These are phyloP conservation scores for Russula griseocarnosa DNA, from an alignment of 768 basidiomycete genomes.

Conservation along the genomic window DNA sequence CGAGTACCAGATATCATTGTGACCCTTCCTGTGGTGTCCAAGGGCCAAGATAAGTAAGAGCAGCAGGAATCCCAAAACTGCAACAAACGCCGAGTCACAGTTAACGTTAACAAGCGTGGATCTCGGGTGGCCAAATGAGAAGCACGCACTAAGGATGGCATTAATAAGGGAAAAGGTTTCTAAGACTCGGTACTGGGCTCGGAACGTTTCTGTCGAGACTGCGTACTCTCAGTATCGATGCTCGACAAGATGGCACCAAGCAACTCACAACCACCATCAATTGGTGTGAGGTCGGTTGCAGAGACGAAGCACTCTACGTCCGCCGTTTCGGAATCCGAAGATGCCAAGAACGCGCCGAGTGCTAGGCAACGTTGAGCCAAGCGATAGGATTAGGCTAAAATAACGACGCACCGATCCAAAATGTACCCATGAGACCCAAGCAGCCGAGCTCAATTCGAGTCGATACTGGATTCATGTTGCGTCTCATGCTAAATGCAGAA, in stretches of 20 bases:
- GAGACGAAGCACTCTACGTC: slow-evolving; percentile 80
- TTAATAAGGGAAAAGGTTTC: slow-evolving; percentile 80
- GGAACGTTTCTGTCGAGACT: slow-evolving; percentile 85
- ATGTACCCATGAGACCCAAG: slow-evolving; percentile 63
- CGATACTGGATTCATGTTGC: slow-evolving; percentile 70
- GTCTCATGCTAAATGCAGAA: slow-evolving; percentile 58
- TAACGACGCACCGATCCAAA: slow-evolving; percentile 66
- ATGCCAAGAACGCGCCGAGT: slow-evolving; percentile 66
- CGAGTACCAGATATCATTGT: slow-evolving; percentile 58
- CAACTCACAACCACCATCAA: slow-evolving; percentile 63
- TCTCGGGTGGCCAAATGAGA: slow-evolving; percentile 9
- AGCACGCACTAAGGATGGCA: slow-evolving; percentile 56
- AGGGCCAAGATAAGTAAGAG: slow-evolving; percentile 45
- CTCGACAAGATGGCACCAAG: background rate
- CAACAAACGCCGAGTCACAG: slow-evolving; percentile 27
- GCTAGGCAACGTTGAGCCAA: slow-evolving; percentile 41
- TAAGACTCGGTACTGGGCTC: slow-evolving; percentile 83
- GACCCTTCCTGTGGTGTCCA: slow-evolving; percentile 42
- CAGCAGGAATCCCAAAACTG: slow-evolving; percentile 48
- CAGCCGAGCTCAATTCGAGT: slow-evolving; percentile 72
- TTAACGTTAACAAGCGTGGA: slow-evolving; percentile 16
- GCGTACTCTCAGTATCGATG: slow-evolving; percentile 4
- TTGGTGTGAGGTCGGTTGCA: slow-evolving; percentile 45
- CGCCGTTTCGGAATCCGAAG: slow-evolving; percentile 72
- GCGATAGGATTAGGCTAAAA: background rate